Evolutionary conservation across 345 rosid species (phyloP).

Genomic region (Sonneratia alba): DNA sequence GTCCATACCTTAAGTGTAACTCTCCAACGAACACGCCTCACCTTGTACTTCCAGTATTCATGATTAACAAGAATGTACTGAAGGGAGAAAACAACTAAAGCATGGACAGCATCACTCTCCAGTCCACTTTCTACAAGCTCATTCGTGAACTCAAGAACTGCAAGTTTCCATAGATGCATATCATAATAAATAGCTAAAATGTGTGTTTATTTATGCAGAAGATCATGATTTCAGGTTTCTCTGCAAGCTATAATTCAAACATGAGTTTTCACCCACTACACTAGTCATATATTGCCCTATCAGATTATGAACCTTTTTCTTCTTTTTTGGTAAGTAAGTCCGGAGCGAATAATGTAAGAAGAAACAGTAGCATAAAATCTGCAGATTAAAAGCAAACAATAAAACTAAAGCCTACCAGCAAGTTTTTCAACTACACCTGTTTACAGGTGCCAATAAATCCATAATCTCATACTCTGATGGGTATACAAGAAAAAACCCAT

Average conservation of each 20-base stretch:
- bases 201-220: background rate
- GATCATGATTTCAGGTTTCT: background rate
- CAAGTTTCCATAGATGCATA: conserved; percentile 24
- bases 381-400: background rate
- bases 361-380: background rate
- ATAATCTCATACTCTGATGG: background rate
- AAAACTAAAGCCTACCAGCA: background rate
- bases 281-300: background rate
- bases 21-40: conserved; percentile 59
- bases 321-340: background rate
- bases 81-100: conserved; percentile 61
- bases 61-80: conserved; percentile 78
- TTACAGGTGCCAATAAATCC: background rate
- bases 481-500: background rate
- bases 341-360: background rate
- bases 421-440: background rate
- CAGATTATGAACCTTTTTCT: background rate
- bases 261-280: background rate
- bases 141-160: conserved; percentile 79
- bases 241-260: background rate
- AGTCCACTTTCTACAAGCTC: conserved; percentile 67
- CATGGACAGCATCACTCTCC: conserved; percentile 54
- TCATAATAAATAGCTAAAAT: conserved; percentile 11
- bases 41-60: conserved; percentile 76
- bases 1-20: conserved; percentile 62